These are phyloP conservation scores for Pseudonitzschia delicatissima DNA, from an alignment of 108 stramenopile species.

Conservation along the genomic window DNA sequence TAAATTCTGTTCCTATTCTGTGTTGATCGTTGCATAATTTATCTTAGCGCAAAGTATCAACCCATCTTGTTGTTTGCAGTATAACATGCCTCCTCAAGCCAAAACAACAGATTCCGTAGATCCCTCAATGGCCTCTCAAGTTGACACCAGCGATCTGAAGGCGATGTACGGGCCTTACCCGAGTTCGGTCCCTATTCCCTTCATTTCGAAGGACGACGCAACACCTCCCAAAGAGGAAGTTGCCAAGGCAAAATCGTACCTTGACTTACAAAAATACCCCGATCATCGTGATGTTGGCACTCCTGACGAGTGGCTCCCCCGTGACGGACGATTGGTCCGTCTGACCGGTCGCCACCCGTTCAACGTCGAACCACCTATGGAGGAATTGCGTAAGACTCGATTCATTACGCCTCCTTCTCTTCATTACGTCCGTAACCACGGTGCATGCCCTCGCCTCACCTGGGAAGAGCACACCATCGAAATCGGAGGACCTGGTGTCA, in stretches of 20 bases:
- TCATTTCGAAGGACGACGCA: constrained; percentile 58
- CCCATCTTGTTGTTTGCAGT: neutral
- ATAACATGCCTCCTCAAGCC: constrained; percentile 27
- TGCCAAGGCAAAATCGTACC: constrained; percentile 48
- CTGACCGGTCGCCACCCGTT: constrained; percentile 97
- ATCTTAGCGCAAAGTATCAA: neutral
- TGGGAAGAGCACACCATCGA: constrained; percentile 81
- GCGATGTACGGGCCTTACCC: constrained; percentile 79
- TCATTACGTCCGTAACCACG: constrained; percentile 90
- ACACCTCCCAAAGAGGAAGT: constrained; percentile 48
- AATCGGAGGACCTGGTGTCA: constrained; percentile 53
- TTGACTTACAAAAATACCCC: constrained; percentile 49
- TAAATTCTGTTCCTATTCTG: too few species aligned
- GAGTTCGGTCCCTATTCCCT: constrained; percentile 74
- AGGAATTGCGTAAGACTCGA: constrained; percentile 55
- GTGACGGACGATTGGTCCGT: constrained; percentile 88
- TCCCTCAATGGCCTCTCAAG: neutral
- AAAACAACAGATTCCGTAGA: neutral
- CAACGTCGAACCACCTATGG: constrained; percentile 95
- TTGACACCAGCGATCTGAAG: constrained; percentile 11
- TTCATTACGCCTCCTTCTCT: constrained; percentile 85
- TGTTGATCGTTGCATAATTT: neutral
- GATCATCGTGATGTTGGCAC: constrained; percentile 83
- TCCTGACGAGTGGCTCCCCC: constrained; percentile 88
- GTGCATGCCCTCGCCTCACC: constrained; percentile 74